A percentile compares a stretch with the other conserved stretches of the same genome.
These are phyloP conservation scores for Hypoxylon lienhwacheense DNA, from an alignment of 495 filamentous ascomycete genomes.

Conservation along the genomic window DNA sequence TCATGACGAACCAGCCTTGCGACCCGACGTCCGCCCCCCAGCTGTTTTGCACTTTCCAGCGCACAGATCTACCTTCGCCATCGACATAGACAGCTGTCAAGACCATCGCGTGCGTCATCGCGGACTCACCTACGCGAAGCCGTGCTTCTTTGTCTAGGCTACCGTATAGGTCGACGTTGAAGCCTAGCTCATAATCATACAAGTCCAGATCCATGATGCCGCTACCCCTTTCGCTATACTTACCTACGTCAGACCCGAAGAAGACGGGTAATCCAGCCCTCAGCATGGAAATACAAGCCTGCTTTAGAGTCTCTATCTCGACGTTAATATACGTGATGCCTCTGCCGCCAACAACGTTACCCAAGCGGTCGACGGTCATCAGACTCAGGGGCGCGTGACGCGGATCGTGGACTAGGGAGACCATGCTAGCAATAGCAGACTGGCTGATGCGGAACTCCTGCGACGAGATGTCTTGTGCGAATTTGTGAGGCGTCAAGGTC, in stretches of 20 bases:
- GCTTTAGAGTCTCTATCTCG: conserved; percentile 69
- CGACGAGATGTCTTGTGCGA: conserved; percentile 61
- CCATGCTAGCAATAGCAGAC: conserved; percentile 60
- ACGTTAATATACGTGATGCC: conserved; percentile 81
- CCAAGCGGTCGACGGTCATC: conserved; percentile 74
- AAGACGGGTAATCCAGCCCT: conserved; percentile 75
- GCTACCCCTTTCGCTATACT: conserved; percentile 63
- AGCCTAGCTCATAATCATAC: conserved; percentile 74
- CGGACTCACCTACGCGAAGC: conserved; percentile 67
- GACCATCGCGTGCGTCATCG: conserved; percentile 92
- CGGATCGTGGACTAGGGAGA: conserved; percentile 83
- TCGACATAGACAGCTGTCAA: conserved; percentile 77
- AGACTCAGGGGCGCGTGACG: conserved; percentile 69
- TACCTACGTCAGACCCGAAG: conserved; percentile 86
- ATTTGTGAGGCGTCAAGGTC: conserved; percentile 63
- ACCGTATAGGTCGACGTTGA: conserved; percentile 66
- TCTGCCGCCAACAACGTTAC: conserved; percentile 73
- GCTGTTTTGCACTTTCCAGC: conserved; percentile 85
- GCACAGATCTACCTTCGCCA: conserved; percentile 60
- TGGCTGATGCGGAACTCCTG: conserved; percentile 50
- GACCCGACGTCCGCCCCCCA: conserved; percentile 70
- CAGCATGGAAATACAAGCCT: conserved; percentile 74
- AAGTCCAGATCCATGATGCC: conserved; percentile 78
- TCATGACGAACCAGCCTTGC: conserved; percentile 86
- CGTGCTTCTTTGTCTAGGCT: conserved; percentile 70